A percentile compares a stretch with the other conserved stretches of the same genome.
These are phyloP conservation scores for Sicyos edulis DNA, from an alignment of 306 rosid genomes.

Conservation along the genomic window DNA sequence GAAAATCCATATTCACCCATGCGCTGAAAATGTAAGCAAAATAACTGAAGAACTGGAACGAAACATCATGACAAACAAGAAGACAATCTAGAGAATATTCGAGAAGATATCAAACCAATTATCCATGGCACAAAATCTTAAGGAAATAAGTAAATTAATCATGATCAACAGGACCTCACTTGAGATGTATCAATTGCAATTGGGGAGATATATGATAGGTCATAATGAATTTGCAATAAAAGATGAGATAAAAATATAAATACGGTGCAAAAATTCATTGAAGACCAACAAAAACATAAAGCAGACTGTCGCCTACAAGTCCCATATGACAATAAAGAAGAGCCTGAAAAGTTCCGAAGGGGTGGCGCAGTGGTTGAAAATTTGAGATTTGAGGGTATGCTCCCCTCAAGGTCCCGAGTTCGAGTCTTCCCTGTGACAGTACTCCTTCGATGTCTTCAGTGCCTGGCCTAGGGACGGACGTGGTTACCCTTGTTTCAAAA, in stretches of 20 bases:
- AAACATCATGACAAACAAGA: background rate
- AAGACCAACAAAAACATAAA: background rate
- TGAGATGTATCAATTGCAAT: background rate
- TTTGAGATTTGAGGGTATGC: no score
- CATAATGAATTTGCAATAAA: background rate
- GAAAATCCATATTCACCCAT: background rate
- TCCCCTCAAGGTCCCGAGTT: no score
- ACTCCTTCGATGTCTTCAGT: no score
- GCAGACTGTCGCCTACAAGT: background rate
- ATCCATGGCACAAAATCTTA: background rate
- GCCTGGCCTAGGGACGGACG: no score
- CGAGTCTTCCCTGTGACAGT: no score
- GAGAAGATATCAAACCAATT: background rate
- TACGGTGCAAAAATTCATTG: background rate
- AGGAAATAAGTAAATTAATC: background rate
- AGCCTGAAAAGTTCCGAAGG: no score
- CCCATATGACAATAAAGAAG: background rate
- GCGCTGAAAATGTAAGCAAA: background rate
- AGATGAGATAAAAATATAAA: background rate
- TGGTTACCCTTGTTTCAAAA: no score
- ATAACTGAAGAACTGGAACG: background rate
- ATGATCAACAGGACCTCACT: background rate
- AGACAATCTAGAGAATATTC: background rate
- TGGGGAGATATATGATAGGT: background rate
- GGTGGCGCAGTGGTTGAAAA: no score